Base-by-base conservation (phyloP, 352 stramenopile species). In the Phytophthora aleatoria region DNA sequence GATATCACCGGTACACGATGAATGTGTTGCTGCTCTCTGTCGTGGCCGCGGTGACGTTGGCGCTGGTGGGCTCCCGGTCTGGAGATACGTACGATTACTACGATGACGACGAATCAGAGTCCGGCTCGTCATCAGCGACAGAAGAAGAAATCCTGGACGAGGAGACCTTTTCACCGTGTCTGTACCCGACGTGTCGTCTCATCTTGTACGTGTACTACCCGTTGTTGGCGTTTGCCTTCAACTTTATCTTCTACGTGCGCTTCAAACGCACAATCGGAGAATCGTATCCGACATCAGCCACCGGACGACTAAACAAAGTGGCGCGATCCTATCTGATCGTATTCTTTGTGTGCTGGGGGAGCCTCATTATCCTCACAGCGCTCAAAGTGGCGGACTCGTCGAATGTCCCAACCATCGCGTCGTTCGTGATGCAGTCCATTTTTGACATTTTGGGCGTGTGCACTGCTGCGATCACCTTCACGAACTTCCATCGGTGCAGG, bases 201-300 rank as follows among this genome's bases (percentile, higher is more conserved):
- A 90, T 91, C 56, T 64, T 91, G 65, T 91, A 91, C 66, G 79
- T 91, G 35, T 91, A 90, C 66, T 91, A 89, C 56, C 83, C 83
- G 49, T 64, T 91, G 44, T 49, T 91, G 43, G 83, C 80, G 8
- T 91, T 91, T 53, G 75, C 67, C 15, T 90, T 90, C 67, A 90
- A 86, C 61, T 89, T 90, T 44, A 85, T 91, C 43, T 90, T 91
- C 45, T 91, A 91, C 73, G 50, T 89, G 45, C 83, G 83, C 6
- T 91, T 91, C 53, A 90, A 89, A 64, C 80, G 80, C 24, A 90
- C 79, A 15, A 91, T 91, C 50, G 83, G 83, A 28, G 74, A 85
- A 52, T 83, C 80, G 9, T 91, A 91, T 58, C 83, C 83, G 1
- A 87, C 85, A 44, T 90, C 83, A 8, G 83, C 83, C 3, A 88